Percentiles rank a stretch among this genome's conserved stretches.
phyloP scores from a whole-genome alignment of 495 filamentous ascomycete species.

The Trichoderma asperelloides region DNA sequence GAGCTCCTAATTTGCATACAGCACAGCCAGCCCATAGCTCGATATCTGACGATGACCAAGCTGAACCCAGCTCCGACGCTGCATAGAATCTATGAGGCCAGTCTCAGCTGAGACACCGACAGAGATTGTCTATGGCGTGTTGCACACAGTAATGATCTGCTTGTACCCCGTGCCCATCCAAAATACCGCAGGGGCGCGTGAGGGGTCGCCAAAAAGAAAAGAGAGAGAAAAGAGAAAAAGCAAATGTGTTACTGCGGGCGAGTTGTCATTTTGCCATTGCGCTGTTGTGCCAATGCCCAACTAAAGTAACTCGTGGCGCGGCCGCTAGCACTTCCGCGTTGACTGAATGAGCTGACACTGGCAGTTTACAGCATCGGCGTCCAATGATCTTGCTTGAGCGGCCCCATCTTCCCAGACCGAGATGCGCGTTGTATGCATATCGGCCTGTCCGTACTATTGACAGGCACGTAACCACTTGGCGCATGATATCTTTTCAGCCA shows the following conservation, averaged over 20 bases:
- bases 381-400: background rate
- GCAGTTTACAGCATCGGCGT: background rate
- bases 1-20: background rate
- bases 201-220: background rate
- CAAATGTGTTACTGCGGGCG: background rate
- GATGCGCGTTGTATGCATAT: background rate
- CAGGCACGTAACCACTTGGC: background rate
- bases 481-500: background rate
- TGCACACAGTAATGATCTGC: background rate
- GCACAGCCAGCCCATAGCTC: background rate
- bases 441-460: background rate
- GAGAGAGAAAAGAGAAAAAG: background rate
- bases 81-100: no score
- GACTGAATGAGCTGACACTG: background rate
- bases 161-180: background rate
- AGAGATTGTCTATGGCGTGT: background rate
- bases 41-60: background rate
- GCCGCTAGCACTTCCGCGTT: background rate
- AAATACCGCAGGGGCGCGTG: background rate
- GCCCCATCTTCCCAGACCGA: constrained; percentile 1
- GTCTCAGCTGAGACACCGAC: background rate
- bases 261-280: background rate
- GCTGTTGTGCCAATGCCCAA: background rate
- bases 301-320: background rate
- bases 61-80: background rate